Conservation (phyloP, 2,329 filamentous ascomycete species). For the Daldinia sp. region DNA sequence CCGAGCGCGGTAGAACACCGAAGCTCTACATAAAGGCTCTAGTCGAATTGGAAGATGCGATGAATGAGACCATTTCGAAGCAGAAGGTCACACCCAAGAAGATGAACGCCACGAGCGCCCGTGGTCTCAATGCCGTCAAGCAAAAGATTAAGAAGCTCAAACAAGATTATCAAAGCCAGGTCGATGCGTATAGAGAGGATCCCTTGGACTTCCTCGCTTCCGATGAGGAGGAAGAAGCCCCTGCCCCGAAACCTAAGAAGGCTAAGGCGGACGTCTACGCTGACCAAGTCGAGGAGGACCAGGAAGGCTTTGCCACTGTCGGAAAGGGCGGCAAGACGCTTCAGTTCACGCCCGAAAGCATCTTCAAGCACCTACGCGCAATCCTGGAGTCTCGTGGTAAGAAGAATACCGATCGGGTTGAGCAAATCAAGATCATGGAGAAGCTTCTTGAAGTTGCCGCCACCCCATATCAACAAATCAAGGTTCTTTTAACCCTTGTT, state of each 20-base stretch:
- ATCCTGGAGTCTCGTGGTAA: conserved; percentile 97
- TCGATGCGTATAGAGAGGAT: conserved; percentile 87
- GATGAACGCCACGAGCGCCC: conserved; percentile 96
- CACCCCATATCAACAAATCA: conserved; percentile 93
- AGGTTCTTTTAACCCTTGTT: conserved; percentile 89
- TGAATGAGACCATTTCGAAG: conserved; percentile 94
- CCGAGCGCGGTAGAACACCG: conserved; percentile 80
- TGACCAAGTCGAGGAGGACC: conserved; percentile 70
- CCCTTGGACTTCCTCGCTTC: conserved; percentile 51
- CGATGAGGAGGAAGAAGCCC: conserved; percentile 78
- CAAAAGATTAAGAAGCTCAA: conserved; percentile 99
- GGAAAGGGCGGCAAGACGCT: conserved; percentile 89
- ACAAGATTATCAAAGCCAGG: conserved; percentile 89
- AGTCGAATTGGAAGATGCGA: conserved; percentile 91
- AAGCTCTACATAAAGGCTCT: conserved; percentile 94
- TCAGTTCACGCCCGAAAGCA: conserved; percentile 95
- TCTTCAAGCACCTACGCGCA: conserved; percentile 93
- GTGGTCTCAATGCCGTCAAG: conserved; percentile 95
- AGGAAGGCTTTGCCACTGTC: conserved; percentile 90
- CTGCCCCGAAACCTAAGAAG: conserved; percentile 65
- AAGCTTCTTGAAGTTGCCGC: conserved; percentile 89
- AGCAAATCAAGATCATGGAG: conserved; percentile 98
- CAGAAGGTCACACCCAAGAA: conserved; percentile 97
- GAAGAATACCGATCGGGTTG: conserved; percentile 95
- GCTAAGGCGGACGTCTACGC: conserved; percentile 63